Base-by-base conservation (phyloP, 805 yeast species). In the Ogataea degrootiae region DNA sequence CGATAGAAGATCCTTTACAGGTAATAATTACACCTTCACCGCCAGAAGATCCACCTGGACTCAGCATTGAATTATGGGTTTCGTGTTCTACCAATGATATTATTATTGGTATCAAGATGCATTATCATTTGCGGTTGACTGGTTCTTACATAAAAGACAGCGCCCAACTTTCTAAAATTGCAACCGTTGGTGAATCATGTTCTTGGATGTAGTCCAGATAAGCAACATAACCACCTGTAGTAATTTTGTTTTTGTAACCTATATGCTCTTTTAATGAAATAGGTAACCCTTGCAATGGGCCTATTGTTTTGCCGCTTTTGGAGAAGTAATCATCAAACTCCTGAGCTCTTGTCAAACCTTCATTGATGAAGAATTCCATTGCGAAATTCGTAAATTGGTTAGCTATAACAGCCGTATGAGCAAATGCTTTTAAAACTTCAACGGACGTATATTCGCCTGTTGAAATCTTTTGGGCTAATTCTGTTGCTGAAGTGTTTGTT, bases 241-340 rank as follows among this genome's bases (percentile, higher is more conserved):
- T 80, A 53, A 76, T 71, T 50, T 70, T 76, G 29, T 77, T 83
- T 45, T 68, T 71, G 57, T 70, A 75, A 48, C 73, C 71, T 61
- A 79, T 74, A 59, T 82, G 88, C 59, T 84, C 89, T 57, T 83
- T 84, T 39, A 83, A 65, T 0, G 88, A 82, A 38, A 84, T 63
- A n/a, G 89, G 89, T 36, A 83, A 67, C 37, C 89, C 89, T 55
- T 83, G 89, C 48, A 83, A 65, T 8, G 87, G 85, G 38, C 89
- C 90, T 34, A 77, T 62, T 1, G 80, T 68, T 47, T 74, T 65
- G n/a, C 81, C 81, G 44, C 76, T 70, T 42, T 70, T 68, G 16
- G 61, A 65, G 39, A 69, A 62, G 52, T 73, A 72, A 1, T 78
- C 79, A 67, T 83, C 87, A 51, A 81, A 68, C 57, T 74, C 78